These are phyloP conservation scores for Fusarium torulosum DNA, from an alignment of 2,329 filamentous ascomycete species.

Conservation along the genomic window DNA sequence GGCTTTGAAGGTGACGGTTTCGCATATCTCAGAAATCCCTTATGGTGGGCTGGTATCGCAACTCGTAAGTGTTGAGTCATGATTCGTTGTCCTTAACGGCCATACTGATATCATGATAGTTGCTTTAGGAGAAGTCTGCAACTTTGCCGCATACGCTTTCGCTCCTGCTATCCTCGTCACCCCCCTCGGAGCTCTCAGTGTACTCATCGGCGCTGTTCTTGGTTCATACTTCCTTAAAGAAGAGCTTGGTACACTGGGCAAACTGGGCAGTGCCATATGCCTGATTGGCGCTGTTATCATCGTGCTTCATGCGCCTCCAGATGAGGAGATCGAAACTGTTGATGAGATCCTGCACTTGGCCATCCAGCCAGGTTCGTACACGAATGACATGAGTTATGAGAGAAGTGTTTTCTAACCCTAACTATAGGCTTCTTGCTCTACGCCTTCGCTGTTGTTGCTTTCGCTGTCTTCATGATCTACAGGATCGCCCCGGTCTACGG, in stretches of 20 bases:
- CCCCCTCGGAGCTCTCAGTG: slow-evolving; percentile 90
- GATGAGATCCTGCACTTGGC: slow-evolving; percentile 93
- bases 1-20: slow-evolving; percentile 98
- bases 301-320: slow-evolving; percentile 94
- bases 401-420: slow-evolving; percentile 24
- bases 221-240: slow-evolving; percentile 96
- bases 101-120: slow-evolving; percentile 65
- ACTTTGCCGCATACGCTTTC: slow-evolving; percentile 98
- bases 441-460: slow-evolving; percentile 81
- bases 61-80: slow-evolving; percentile 76
- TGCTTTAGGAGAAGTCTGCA: slow-evolving; percentile 92
- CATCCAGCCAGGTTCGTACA: slow-evolving; percentile 81
- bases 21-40: slow-evolving; percentile 91
- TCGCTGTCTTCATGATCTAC: slow-evolving; percentile 96
- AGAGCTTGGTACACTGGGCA: slow-evolving; percentile 88
- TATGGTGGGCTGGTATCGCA: slow-evolving; percentile 96
- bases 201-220: slow-evolving; percentile 93
- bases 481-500: slow-evolving; percentile 89
- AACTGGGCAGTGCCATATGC: slow-evolving; percentile 95
- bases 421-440: slow-evolving; percentile 87
- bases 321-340: slow-evolving; percentile 90
- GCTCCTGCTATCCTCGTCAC: slow-evolving; percentile 98
- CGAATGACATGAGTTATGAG: background rate
- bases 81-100: background rate
- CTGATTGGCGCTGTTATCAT: slow-evolving; percentile 97